These are phyloP conservation scores for Monascus ruber DNA, from an alignment of 2,329 filamentous ascomycete genomes.

Conservation along the genomic window DNA sequence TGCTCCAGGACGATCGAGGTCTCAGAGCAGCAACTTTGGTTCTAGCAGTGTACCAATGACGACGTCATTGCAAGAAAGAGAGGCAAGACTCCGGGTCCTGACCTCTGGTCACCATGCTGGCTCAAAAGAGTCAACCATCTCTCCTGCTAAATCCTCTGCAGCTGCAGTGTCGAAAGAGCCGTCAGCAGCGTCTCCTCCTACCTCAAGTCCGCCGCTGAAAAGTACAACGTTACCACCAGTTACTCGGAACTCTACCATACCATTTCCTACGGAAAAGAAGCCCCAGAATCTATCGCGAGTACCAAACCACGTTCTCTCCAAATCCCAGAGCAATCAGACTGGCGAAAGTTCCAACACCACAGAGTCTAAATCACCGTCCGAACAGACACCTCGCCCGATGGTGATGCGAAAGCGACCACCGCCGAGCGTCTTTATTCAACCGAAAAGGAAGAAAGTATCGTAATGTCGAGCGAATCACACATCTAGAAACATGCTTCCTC, in stretches of 20 bases:
- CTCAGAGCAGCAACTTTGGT: background rate
- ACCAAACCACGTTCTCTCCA: background rate
- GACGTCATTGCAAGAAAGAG: slow-evolving; percentile 15
- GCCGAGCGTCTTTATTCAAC: slow-evolving; percentile 21
- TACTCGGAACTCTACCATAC: background rate
- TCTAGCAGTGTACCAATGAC: background rate
- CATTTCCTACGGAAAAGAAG: background rate
- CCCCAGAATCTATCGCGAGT: background rate
- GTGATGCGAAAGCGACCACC: slow-evolving; percentile 18
- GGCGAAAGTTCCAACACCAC: slow-evolving; percentile 1
- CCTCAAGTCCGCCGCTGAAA: background rate
- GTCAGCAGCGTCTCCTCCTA: background rate
- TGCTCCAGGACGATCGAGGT: slow-evolving; percentile 9
- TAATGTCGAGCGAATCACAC: slow-evolving; percentile 2
- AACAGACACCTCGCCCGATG: slow-evolving; percentile 8
- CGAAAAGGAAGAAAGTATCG: slow-evolving; percentile 17
- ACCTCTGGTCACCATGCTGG: slow-evolving; percentile 13
- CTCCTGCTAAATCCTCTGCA: background rate
- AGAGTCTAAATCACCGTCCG: slow-evolving; percentile 5
- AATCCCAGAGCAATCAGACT: background rate
- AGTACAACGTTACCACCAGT: slow-evolving; percentile 1
- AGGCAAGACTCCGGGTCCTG: slow-evolving; percentile 20
- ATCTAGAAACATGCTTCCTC: no score
- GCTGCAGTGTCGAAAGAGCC: background rate
- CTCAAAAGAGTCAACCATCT: slow-evolving; percentile 1